Evolutionary conservation across 257 asterid genomes (phyloP).

Genomic region (Nemophila menziesii): DNA sequence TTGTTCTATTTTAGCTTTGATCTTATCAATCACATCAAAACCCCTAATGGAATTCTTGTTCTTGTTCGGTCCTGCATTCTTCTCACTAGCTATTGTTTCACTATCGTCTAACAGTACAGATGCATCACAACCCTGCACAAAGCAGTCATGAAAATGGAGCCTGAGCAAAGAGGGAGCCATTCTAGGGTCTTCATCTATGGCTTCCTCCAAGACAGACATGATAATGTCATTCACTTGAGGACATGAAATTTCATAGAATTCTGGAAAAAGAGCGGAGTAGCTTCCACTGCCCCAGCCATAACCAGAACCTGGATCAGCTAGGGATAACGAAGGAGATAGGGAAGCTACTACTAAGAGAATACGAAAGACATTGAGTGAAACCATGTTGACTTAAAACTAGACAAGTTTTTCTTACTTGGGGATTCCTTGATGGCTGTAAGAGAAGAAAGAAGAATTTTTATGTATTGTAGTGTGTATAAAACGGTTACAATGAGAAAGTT

Average conservation of each 20-base stretch:
- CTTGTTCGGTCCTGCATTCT: conserved; percentile 61
- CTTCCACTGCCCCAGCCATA: conserved; percentile 13
- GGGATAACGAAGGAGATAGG: conserved; percentile 15
- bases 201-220: conserved; percentile 59
- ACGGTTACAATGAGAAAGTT: too few species aligned
- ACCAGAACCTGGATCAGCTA: conserved; percentile 26
- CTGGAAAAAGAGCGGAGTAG: conserved; percentile 41
- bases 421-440: not conserved
- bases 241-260: conserved; percentile 45
- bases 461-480: too few species aligned
- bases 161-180: conserved; percentile 71
- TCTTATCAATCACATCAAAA: conserved; percentile 64
- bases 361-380: conserved; percentile 15
- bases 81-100: conserved; percentile 37
- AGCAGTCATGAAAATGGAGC: conserved; percentile 68
- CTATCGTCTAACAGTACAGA: conserved; percentile 50
- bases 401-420: not conserved
- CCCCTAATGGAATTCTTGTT: conserved; percentile 57
- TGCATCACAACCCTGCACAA: conserved; percentile 77
- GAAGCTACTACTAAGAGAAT: conserved; percentile 18
- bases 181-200: conserved; percentile 47
- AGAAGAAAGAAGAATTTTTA: too few species aligned
- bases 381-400: conserved; percentile 22
- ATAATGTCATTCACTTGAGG: conserved; percentile 67
- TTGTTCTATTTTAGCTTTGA: conserved; percentile 50